phyloP scores from a whole-genome alignment of 2,329 filamentous ascomycete species.

The Xylariales sp. region DNA sequence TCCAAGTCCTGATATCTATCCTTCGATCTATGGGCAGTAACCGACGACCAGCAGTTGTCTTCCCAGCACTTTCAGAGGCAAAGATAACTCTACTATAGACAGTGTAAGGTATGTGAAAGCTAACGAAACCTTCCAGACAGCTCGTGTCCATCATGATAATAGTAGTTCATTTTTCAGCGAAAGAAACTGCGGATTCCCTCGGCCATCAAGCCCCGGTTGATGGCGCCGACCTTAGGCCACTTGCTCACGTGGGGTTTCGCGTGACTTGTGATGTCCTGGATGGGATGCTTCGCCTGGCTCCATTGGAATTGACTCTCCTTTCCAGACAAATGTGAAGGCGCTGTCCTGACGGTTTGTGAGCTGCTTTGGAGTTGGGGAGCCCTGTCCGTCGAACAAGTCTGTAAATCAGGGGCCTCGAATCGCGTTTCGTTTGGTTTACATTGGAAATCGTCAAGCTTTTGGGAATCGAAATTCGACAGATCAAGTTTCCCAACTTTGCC shows the following conservation, averaged over 20 bases:
- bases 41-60: too few relatives aligned
- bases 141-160: too few relatives aligned
- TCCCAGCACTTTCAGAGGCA: too few relatives aligned
- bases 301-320: conserved; percentile 22
- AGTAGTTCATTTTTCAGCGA: too few relatives aligned
- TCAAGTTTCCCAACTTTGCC: conserved; percentile 21
- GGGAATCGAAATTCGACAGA: conserved; percentile 17
- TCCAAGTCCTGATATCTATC: too few relatives aligned
- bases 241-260: conserved; percentile 28
- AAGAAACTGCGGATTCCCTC: conserved; percentile 41
- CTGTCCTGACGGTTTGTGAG: conserved; percentile 17
- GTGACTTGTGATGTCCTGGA: conserved; percentile 18
- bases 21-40: too few relatives aligned
- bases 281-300: conserved; percentile 12
- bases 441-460: background rate
- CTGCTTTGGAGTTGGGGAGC: conserved; percentile 13
- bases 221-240: conserved; percentile 31
- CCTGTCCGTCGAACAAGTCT: conserved; percentile 17
- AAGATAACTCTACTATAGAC: too few relatives aligned
- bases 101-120: too few relatives aligned
- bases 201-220: conserved; percentile 33
- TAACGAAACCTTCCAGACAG: too few relatives aligned
- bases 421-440: conserved; percentile 16
- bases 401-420: conserved; percentile 13
- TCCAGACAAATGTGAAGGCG: conserved; percentile 18